These are phyloP conservation scores for Fusarium guadeloupense DNA, from an alignment of 2,329 filamentous ascomycete species.

Conservation along the genomic window DNA sequence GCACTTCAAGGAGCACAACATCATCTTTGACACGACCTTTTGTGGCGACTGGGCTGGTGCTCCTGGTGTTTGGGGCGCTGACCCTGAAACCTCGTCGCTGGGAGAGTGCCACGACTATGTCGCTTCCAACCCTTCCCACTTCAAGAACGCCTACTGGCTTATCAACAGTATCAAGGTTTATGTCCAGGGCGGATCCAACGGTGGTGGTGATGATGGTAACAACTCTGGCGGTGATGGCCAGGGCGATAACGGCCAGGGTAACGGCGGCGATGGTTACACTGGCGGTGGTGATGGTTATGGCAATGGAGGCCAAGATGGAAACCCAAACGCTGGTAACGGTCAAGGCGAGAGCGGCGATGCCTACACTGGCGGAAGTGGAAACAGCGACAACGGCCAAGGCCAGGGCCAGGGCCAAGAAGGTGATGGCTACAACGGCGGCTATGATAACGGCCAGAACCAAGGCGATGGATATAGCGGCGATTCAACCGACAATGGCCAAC, in stretches of 20 bases:
- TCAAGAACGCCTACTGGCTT: conserved; percentile 78
- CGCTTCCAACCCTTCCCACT: conserved; percentile 72
- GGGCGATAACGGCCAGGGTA: background rate
- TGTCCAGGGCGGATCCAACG: conserved; percentile 23
- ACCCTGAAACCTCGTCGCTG: conserved; percentile 66
- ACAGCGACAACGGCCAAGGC: background rate
- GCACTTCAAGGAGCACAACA: conserved; percentile 76
- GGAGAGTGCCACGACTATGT: conserved; percentile 81
- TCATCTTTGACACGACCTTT: conserved; percentile 85
- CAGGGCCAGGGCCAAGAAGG: background rate
- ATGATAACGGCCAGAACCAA: conserved; percentile 21
- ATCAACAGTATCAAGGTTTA: conserved; percentile 78
- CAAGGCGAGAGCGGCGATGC: conserved; percentile 6
- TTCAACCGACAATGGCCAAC: conserved; percentile 9
- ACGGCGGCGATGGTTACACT: background rate
- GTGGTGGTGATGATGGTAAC: conserved; percentile 3
- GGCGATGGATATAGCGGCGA: conserved; percentile 9
- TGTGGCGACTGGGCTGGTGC: conserved; percentile 88
- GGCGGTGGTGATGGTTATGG: conserved; percentile 2
- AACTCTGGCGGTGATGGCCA: conserved; percentile 5
- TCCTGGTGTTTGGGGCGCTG: conserved; percentile 64
- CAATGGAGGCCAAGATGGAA: too few species aligned
- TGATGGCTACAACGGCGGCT: background rate
- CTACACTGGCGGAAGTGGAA: background rate
- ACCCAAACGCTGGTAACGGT: too few species aligned